A percentile compares a stretch with the other conserved stretches of the same genome.
Evolutionary conservation across 2,329 filamentous ascomycete genomes (phyloP).

Genomic region (Thyridium curvatum): DNA sequence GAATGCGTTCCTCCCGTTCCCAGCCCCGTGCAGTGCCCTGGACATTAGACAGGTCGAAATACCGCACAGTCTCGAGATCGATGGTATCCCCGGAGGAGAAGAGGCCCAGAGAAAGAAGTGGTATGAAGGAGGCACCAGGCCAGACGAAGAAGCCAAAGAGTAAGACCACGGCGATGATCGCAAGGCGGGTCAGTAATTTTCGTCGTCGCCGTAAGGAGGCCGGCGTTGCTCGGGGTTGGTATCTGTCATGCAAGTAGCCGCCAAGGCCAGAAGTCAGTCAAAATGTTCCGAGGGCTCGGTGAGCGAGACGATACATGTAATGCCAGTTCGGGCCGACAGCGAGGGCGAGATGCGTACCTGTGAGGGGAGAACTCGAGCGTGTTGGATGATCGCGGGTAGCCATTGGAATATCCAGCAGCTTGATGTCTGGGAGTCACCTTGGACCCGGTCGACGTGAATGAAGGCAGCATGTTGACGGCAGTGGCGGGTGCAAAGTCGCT

Average conservation of each 20-base stretch:
- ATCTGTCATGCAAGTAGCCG: slow-evolving; percentile 47
- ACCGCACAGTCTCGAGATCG: slow-evolving; percentile 89
- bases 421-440: slow-evolving; percentile 85
- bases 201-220: slow-evolving; percentile 65
- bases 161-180: slow-evolving; percentile 49
- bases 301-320: too few relatives aligned
- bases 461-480: slow-evolving; percentile 47
- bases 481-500: slow-evolving; percentile 6
- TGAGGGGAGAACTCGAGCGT: slow-evolving; percentile 87
- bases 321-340: too few relatives aligned
- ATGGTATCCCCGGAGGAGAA: slow-evolving; percentile 61
- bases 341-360: slow-evolving; percentile 53
- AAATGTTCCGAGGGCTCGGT: too few relatives aligned
- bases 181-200: slow-evolving; percentile 65
- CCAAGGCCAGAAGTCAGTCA: slow-evolving; percentile 9
- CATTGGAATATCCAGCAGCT: slow-evolving; percentile 69
- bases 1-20: slow-evolving; percentile 92
- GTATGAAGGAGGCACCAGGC: slow-evolving; percentile 47
- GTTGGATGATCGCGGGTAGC: slow-evolving; percentile 64
- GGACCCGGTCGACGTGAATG: slow-evolving; percentile 46
- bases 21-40: slow-evolving; percentile 88
- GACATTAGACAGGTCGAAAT: slow-evolving; percentile 90
- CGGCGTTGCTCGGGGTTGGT: slow-evolving; percentile 75
- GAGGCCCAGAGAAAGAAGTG: slow-evolving; percentile 60
- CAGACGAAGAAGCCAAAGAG: slow-evolving; percentile 72